Base-by-base conservation (phyloP, 2,329 filamentous ascomycete species). In the Davidsoniella australis region DNA sequence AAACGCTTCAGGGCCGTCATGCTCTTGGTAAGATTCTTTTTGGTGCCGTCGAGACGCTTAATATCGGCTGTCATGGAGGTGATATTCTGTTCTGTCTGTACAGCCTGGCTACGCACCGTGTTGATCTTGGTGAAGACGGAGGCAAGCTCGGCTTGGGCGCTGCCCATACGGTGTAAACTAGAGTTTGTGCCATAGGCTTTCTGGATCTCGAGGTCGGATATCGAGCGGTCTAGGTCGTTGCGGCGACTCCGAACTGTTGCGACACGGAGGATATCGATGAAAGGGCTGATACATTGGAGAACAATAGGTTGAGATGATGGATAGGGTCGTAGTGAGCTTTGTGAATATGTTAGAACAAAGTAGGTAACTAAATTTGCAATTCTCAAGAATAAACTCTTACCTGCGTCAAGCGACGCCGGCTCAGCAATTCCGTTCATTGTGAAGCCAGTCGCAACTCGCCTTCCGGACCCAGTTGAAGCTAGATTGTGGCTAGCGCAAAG, bases 11-110 rank as follows among this genome's bases (percentile, higher is more conserved):
- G 70, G 18, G 89, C 89, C 41, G 91, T 98, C 91, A 98, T 98
- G 56, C 87, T 95, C 48, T 94, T 73, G 8, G 91, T 95, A 54
- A 98, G 72, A 65, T 98, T 98, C 64, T 82, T 82, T 70, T 98
- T 98, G 37, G 91, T 95, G 63, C 84, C 85, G 65, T 98, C 91
- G 55, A 98, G 73, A 56, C 89, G 80, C 69, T 98, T 98, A 63
- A 98, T 98, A 61, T 98, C 91, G 52, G 91, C 87, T 54, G 91
- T 98, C 91, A 98, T 98, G 57, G 87, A 87, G 43, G 89, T 95
- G 61, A 98, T 98, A 56, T 88, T 83, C 62, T 87, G 82, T 65
- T 98, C 91, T 17, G 91, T 96, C 69, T 88, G 80, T 58, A 93
- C 76, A 37, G 91, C 91, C 47, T 89, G 79, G 58, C 82, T 81